Evolutionary conservation across 768 basidiomycete genomes (phyloP).

Genomic region (Suillus lakei): DNA sequence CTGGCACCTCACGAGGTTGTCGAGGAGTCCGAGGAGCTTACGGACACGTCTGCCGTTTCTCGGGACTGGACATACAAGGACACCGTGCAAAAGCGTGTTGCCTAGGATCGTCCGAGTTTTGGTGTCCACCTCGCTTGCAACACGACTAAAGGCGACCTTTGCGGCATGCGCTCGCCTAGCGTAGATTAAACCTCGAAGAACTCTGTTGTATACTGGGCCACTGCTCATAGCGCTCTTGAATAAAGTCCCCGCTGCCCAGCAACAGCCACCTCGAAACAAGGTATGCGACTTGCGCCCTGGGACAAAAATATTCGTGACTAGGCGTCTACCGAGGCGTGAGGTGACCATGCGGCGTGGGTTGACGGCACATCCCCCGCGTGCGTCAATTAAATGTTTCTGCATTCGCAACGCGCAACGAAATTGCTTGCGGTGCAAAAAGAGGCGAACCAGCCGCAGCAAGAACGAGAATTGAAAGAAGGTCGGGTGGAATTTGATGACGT

Average conservation of each 20-base stretch:
- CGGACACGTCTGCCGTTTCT: slow-evolving; percentile 53
- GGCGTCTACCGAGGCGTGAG: background rate
- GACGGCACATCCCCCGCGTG: background rate
- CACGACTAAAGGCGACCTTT: slow-evolving; percentile 42
- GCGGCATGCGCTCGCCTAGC: slow-evolving; percentile 50
- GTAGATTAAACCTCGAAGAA: slow-evolving; percentile 38
- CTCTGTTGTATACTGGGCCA: slow-evolving; percentile 24
- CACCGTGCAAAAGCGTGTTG: slow-evolving; percentile 60
- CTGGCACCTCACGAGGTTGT: slow-evolving; percentile 46
- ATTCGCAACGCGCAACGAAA: slow-evolving; percentile 26
- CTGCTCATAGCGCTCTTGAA: slow-evolving; percentile 14
- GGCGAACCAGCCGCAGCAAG: slow-evolving; percentile 41
- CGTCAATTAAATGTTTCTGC: background rate
- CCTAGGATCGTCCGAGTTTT: slow-evolving; percentile 49
- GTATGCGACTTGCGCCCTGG: background rate
- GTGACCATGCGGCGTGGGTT: background rate
- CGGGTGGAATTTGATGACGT: slow-evolving; percentile 39
- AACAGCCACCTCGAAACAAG: background rate
- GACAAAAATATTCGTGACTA: background rate
- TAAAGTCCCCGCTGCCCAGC: background rate
- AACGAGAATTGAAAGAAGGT: slow-evolving; percentile 45
- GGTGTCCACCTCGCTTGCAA: slow-evolving; percentile 32
- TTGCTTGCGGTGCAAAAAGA: slow-evolving; percentile 47
- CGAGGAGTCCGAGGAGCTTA: slow-evolving; percentile 43
- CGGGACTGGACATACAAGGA: slow-evolving; percentile 35